Conservation (phyloP, 2,329 filamentous ascomycete species). For the Claviceps fusiformis region DNA sequence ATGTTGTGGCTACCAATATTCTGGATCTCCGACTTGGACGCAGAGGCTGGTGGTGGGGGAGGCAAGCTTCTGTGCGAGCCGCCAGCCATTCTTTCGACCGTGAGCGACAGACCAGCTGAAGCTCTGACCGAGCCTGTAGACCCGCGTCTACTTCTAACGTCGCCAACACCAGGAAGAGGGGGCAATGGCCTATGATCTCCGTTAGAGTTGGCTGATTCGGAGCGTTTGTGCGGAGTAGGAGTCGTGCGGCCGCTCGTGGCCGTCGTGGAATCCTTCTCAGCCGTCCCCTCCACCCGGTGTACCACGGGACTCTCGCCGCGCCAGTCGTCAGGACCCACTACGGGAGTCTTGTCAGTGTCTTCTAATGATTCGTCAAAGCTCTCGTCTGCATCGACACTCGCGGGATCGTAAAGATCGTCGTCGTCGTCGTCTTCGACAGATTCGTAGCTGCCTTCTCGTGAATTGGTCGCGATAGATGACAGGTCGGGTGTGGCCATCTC, state of each 20-base stretch:
- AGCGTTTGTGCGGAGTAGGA: conserved; percentile 44
- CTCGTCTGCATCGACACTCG: conserved; percentile 44
- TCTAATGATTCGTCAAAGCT: conserved; percentile 94
- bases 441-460: conserved; percentile 86
- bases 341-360: conserved; percentile 92
- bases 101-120: conserved; percentile 51
- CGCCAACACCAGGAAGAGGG: conserved; percentile 56
- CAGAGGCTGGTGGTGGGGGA: conserved; percentile 52
- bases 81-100: conserved; percentile 57
- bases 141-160: conserved; percentile 23
- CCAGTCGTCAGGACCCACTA: conserved; percentile 97
- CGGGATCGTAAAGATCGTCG: conserved; percentile 37
- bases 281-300: conserved; percentile 10
- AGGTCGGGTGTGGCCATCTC: conserved; percentile 95
- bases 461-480: conserved; percentile 81
- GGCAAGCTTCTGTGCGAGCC: conserved; percentile 56
- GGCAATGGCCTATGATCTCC: conserved; percentile 75
- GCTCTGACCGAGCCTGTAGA: conserved; percentile 37
- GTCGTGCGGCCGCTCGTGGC: conserved; percentile 26
- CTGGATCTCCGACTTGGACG: conserved; percentile 65
- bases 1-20: conserved; percentile 63
- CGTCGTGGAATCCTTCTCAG: conserved; percentile 25
- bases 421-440: conserved; percentile 63
- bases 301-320: conserved; percentile 50
- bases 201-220: conserved; percentile 64